Conservation (phyloP, 805 yeast genomes). For the Yarrowia osloensis region DNA sequence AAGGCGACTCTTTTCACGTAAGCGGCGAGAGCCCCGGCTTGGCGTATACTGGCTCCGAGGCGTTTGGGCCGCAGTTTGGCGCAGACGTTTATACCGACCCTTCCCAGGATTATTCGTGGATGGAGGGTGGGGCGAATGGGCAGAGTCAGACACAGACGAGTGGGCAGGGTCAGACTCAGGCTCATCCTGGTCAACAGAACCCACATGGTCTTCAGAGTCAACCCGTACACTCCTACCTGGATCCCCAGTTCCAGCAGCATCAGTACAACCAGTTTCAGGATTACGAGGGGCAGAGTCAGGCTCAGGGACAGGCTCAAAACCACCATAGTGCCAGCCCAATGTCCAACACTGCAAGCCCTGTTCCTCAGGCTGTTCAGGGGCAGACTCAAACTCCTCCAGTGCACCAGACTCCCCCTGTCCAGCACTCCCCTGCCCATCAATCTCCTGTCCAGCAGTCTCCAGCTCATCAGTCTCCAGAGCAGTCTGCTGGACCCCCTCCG, state of each 20-base stretch:
- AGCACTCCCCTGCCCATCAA: too few relatives aligned
- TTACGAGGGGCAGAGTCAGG: background rate
- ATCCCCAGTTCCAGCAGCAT: background rate
- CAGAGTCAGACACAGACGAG: background rate
- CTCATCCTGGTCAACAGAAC: too few relatives aligned
- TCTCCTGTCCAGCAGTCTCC: background rate
- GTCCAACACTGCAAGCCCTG: background rate
- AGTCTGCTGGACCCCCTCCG: background rate
- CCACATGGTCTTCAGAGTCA: too few relatives aligned
- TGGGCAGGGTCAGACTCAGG: background rate
- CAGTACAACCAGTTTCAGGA: constrained; percentile 1
- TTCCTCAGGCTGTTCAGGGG: background rate
- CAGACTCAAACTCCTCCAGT: background rate
- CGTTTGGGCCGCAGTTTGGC: background rate
- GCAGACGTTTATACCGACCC: background rate
- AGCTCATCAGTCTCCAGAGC: background rate
- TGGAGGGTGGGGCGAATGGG: background rate
- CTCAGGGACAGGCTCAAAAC: background rate
- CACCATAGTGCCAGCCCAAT: background rate
- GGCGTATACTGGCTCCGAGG: background rate
- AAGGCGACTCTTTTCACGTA: background rate
- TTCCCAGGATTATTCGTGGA: constrained; percentile 11
- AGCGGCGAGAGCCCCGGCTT: background rate
- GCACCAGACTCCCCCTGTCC: too few relatives aligned
- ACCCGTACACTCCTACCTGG: too few relatives aligned